Evolutionary conservation across 2,329 filamentous ascomycete genomes (phyloP), one percentile per base, ranked within the genome.

Genomic region (Mariannaea sp.): DNA sequence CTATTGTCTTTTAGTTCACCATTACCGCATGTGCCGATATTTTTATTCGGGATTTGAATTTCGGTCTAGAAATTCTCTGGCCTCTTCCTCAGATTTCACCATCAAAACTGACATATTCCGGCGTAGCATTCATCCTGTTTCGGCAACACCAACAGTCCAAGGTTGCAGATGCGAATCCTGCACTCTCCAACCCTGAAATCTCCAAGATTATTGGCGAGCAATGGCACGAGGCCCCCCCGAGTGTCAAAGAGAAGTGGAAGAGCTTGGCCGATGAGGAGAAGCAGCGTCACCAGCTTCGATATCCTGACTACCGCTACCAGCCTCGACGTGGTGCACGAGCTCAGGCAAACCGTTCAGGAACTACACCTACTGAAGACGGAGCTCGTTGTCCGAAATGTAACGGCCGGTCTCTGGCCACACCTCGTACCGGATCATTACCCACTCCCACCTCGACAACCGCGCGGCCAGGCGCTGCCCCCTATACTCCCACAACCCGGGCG

Each of bases 201-300:
- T 97, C 93, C 60, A 97, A 97, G 74, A 95, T 97, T 65, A 96
- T 97, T 63, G 93, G 93, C 46, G 85, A 91, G 70, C 88, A 92
- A 82, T 99, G 94, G 94, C 86, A 88, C 66, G 82, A 85, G 50
- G 86, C 95, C 67, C 75, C 85, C 4, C 81, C 87, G 19, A 84
- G 89, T 47, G 80, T 86, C 52, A 96, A 96, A 74, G 83, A 86
- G 59, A 82, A 87, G 70, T 99, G 94, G 94, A 96, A 94, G 72
- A 81, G 82, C 56, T 82, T 96, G 51, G 94, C 94, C 55, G 91
- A 95, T 75, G 89, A 96, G 74, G 94, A 97, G 72, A 97, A 97
- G 77, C 79, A 85, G 56, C 87, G 89, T 14, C 94, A 99, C 71
- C 87, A 91, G 67, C 86, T 87, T 59, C 89, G 92, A 73, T 96